Base-by-base conservation (phyloP, 2,329 filamentous ascomycete species). In the Verticillium longisporum region DNA sequence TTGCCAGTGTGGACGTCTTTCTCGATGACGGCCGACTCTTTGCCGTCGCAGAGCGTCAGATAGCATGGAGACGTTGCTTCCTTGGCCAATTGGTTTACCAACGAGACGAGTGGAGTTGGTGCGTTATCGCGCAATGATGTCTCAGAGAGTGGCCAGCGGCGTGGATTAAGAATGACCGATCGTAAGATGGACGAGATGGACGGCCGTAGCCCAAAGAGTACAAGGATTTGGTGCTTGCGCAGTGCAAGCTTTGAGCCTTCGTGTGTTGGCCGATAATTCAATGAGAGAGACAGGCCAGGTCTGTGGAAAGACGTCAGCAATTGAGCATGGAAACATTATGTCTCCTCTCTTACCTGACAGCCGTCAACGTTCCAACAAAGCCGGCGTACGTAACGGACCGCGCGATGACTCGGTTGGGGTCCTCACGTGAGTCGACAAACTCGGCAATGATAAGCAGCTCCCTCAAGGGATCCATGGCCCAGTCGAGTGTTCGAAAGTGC, bases 401-500 rank as follows among this genome's bases (percentile, higher is more conserved):
- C 13, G 78, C 80, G 62, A 83, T 69, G 3, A 81, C 73, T 4
- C 68, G 68, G 15, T 67, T 64, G 0, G 70, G 67, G 36, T 63
- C 74, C 65, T 58, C 65, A 57, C 63, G 62, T 21, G 68, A 67
- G 66, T 71, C 66, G 41, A 83, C 72, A 65, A 77, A 84, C 58
- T 84, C 78, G 4, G 84, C 71, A 58, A 81, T 77, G 1, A 84
- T 78, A n/a, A 83, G 70, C 13, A 85, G 66, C 0, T 77, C 68
- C 3, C 82, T 73, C 10, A 85, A 67, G 13, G 70, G 67, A 58
- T 83, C 77, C 82, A 85, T 84, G 0, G 72, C 75, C 82, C 82
- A 84, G 62, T 85, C 82, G 15, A 85, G 66, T 2, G 78, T 81
- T 18, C 81, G 72, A 62, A 83, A 83, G 70, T 83, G 80, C 69